phyloP scores from a whole-genome alignment of 1,284 basidiomycete genomes.

The Trichosporon faecale region DNA sequence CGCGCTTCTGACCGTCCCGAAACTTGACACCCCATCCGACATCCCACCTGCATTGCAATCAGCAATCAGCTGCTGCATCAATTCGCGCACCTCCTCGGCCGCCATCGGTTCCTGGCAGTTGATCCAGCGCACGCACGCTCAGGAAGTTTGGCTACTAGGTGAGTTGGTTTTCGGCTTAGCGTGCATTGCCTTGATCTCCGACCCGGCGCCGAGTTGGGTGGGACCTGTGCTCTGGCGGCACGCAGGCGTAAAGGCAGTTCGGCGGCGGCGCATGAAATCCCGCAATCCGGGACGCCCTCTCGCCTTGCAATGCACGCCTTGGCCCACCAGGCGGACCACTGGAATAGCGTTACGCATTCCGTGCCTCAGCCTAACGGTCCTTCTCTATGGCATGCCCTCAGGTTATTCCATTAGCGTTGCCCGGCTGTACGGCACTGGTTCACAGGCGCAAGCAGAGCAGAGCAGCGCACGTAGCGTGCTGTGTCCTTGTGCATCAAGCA shows the following conservation, averaged over 20 bases:
- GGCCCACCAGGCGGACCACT: neutral
- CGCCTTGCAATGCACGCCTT: neutral
- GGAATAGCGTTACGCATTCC: slow-evolving; percentile 5
- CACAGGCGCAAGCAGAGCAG: neutral
- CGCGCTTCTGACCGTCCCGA: neutral
- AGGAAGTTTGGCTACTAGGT: neutral
- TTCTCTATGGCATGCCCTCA: neutral
- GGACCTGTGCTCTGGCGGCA: neutral
- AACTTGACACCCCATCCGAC: neutral
- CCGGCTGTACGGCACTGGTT: neutral
- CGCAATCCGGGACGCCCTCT: neutral
- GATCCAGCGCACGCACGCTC: neutral
- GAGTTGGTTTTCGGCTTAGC: neutral
- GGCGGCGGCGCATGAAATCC: neutral
- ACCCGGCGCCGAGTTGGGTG: neutral
- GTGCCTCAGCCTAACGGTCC: neutral
- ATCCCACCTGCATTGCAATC: neutral
- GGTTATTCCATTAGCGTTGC: neutral
- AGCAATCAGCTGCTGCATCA: slow-evolving; percentile 1
- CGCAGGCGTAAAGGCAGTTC: too few species aligned
- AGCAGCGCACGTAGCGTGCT: neutral
- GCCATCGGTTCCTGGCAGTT: neutral
- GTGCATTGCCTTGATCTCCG: neutral
- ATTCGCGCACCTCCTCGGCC: neutral
- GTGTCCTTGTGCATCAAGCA: neutral